These are phyloP conservation scores for Ochetophila trinervis DNA, from an alignment of 306 rosid species.

Conservation along the genomic window DNA sequence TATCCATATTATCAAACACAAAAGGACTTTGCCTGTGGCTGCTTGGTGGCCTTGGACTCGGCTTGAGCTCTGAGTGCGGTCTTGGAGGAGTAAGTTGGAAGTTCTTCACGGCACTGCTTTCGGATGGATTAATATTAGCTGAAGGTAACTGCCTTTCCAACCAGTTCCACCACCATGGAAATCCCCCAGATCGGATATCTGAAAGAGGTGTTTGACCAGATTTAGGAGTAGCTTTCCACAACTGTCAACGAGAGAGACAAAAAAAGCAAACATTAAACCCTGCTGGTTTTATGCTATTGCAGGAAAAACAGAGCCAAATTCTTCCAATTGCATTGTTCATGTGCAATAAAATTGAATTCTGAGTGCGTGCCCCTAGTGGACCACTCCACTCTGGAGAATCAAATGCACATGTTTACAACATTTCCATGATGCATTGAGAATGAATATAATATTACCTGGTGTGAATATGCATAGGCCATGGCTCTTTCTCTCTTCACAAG, in stretches of 20 bases:
- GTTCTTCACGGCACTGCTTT: conserved; percentile 51
- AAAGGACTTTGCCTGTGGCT: conserved; percentile 42
- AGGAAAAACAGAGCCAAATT: background rate
- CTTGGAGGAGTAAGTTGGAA: conserved; percentile 77
- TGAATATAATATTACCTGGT: conserved; percentile 54
- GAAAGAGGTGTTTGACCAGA: conserved; percentile 54
- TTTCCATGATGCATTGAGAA: background rate
- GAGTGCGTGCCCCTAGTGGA: too few relatives aligned
- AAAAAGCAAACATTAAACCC: conserved; percentile 2
- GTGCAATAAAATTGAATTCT: too few relatives aligned
- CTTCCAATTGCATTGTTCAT: too few relatives aligned
- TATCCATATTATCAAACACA: conserved; percentile 57
- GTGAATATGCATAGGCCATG: conserved; percentile 94
- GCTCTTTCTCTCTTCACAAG: conserved; percentile 87
- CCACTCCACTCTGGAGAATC: too few relatives aligned
- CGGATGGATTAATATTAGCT: conserved; percentile 42
- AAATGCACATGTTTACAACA: background rate
- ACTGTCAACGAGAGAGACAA: conserved; percentile 35
- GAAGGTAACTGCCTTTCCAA: conserved; percentile 71
- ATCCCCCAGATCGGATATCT: conserved; percentile 57
- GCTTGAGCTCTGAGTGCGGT: conserved; percentile 61
- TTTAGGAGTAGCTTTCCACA: conserved; percentile 80
- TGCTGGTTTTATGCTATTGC: background rate
- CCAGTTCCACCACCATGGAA: conserved; percentile 99
- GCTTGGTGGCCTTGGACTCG: conserved; percentile 64